These are phyloP conservation scores for Lophiotrema nucula DNA, from an alignment of 495 filamentous ascomycete species.

Conservation along the genomic window DNA sequence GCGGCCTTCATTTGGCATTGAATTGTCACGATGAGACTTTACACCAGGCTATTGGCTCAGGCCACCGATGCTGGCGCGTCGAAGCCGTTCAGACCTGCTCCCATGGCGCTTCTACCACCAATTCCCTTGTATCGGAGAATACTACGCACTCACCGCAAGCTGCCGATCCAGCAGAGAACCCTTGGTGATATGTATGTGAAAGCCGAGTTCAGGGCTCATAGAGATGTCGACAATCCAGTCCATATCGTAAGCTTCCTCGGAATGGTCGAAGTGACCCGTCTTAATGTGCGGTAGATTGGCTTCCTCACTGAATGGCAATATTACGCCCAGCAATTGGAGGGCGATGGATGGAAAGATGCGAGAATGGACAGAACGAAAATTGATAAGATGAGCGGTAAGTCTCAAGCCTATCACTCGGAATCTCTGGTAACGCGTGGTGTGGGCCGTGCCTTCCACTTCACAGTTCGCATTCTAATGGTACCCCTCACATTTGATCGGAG, in stretches of 20 bases:
- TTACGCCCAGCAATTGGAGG: slow-evolving; percentile 88
- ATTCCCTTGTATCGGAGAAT: slow-evolving; percentile 86
- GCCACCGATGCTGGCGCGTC: slow-evolving; percentile 38
- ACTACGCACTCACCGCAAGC: slow-evolving; percentile 77
- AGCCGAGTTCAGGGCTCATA: slow-evolving; percentile 82
- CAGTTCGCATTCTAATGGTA: not conserved
- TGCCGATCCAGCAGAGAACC: slow-evolving; percentile 71
- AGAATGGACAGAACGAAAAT: slow-evolving; percentile 75
- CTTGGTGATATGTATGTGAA: slow-evolving; percentile 91
- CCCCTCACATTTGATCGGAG: no score
- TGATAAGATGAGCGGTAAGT: slow-evolving; percentile 92
- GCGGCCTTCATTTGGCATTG: no score
- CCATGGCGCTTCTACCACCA: slow-evolving; percentile 81
- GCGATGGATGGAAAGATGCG: slow-evolving; percentile 75
- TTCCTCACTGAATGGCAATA: slow-evolving; percentile 96
- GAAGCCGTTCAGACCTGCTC: slow-evolving; percentile 54
- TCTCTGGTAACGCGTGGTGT: not conserved
- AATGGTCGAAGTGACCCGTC: not conserved
- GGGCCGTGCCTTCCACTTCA: no score
- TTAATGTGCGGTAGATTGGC: slow-evolving; percentile 62
- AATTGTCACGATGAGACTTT: slow-evolving; percentile 30
- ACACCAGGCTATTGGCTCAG: slow-evolving; percentile 13
- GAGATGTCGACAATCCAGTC: slow-evolving; percentile 80
- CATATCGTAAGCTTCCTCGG: slow-evolving; percentile 66
- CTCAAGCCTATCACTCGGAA: slow-evolving; percentile 8